Base-by-base conservation (phyloP, 805 yeast species). In the Isabelozyma pseudorhagii region DNA sequence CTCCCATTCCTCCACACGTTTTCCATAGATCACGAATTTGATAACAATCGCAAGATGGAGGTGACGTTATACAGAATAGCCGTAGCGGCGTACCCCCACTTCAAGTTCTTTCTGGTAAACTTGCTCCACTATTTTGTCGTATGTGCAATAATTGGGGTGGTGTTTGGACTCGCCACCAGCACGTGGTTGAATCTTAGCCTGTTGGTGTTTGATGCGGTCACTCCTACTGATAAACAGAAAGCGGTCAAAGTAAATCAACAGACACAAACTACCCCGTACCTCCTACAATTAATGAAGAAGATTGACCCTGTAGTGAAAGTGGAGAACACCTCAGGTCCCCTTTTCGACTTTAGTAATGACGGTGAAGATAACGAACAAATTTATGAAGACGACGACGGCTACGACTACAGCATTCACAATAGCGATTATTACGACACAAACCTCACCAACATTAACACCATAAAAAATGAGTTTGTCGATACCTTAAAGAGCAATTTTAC, bases 381-480 rank as follows among this genome's bases (percentile, higher is more conserved):
- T 9, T 41, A 17, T 27, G 44, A 41, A 21, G 44, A 41, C 18
- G 44, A 41, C 7, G 44, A 41, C 25, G 44, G 44, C 28, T 41
- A 41, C 28, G 31, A 27, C 36, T 31, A 31, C 10, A 31, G 36
- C 36, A 31, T 31, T 10, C 36, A 31, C 10, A 31, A 31, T 13
- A 31, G 36, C 8, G 36, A 31, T 6, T 31, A 31, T 31, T 31
- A 31, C 36, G 36, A 31, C 10, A 31, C 36, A 9, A 31, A 31
- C 36, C 36, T 31, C n/a, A 10, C 36, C 36, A 31, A 31, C n/a
- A 9, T 31, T 13, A 31, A 31, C 36, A 3, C 36, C 36, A 31
- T 31, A 4, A 31, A 31, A 31, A 31, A 31, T 31, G 36, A 31
- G 36, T 31, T 31, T 31, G 36, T 10, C 4, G n/a, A 31, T 31